Conservation (phyloP, 495 filamentous ascomycete genomes). For the Penicillium bovifimosum region DNA sequence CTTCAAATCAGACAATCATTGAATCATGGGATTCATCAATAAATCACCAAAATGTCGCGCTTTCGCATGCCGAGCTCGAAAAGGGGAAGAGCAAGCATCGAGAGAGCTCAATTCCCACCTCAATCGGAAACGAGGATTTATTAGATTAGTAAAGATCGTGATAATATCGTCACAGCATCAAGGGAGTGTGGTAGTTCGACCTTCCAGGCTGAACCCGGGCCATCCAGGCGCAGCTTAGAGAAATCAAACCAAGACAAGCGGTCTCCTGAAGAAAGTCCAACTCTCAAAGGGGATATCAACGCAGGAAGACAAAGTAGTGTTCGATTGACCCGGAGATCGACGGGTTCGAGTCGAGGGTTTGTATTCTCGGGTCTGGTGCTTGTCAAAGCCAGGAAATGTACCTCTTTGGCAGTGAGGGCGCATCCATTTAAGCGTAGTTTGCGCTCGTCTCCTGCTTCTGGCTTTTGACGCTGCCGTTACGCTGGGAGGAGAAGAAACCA, state of each 20-base stretch:
- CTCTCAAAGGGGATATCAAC: conserved; percentile 14
- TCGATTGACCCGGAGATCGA: conserved; percentile 1
- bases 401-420: not conserved
- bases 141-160: conserved; percentile 21
- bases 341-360: not conserved
- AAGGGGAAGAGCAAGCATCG: not conserved
- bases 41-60: conserved; percentile 4
- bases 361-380: not conserved
- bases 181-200: conserved; percentile 14
- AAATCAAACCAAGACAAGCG: conserved; percentile 9
- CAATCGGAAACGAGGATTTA: not conserved
- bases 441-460: conserved; percentile 32
- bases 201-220: not conserved
- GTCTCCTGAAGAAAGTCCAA: not conserved
- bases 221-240: not conserved
- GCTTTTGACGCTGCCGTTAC: conserved; percentile 31
- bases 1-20: conserved; percentile 7
- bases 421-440: conserved; percentile 21
- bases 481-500: conserved; percentile 39
- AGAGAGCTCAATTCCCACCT: not conserved
- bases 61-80: not conserved
- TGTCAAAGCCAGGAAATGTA: not conserved
- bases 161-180: conserved; percentile 22
- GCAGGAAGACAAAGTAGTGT: conserved; percentile 8
- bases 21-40: conserved; percentile 14